Percentiles rank a stretch among this genome's conserved stretches.
These are phyloP conservation scores for Epichloe sp. DNA, from an alignment of 2,329 filamentous ascomycete genomes.

Conservation along the genomic window DNA sequence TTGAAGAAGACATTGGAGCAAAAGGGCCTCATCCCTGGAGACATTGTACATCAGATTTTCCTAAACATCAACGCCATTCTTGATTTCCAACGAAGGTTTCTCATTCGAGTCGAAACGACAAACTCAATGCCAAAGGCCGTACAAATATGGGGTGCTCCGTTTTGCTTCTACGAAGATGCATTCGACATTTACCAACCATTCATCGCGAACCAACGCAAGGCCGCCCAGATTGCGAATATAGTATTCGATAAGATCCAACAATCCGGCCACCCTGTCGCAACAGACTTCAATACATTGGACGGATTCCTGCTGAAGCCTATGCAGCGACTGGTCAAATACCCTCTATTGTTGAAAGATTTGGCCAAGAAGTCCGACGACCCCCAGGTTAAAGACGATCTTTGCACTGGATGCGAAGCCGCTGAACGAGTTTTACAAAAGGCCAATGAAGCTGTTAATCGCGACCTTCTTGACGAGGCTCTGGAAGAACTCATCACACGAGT, in stretches of 20 bases:
- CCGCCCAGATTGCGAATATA: conserved; percentile 68
- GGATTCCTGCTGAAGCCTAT: conserved; percentile 94
- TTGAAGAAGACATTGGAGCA: conserved; percentile 85
- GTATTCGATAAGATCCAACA: conserved; percentile 77
- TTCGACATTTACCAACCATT: conserved; percentile 95
- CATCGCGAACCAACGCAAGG: conserved; percentile 90
- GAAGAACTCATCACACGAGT: conserved; percentile 71
- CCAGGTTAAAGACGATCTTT: conserved; percentile 57
- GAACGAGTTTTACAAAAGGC: conserved; percentile 72
- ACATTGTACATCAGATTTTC: conserved; percentile 88
- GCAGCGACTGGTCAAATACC: conserved; percentile 90
- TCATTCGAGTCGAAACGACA: conserved; percentile 91
- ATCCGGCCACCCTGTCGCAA: conserved; percentile 67
- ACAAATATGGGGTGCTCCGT: conserved; percentile 93
- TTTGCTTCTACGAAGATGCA: conserved; percentile 68
- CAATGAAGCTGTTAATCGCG: conserved; percentile 81
- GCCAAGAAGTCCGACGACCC: conserved; percentile 73
- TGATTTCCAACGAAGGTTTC: conserved; percentile 87
- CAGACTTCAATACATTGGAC: conserved; percentile 75
- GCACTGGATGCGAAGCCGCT: conserved; percentile 65
- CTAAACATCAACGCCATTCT: conserved; percentile 89
- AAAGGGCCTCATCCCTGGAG: conserved; percentile 75
- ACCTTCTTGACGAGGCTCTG: conserved; percentile 71
- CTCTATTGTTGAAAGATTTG: conserved; percentile 79
- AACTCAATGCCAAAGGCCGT: conserved; percentile 64